These are phyloP conservation scores for Hebeloma cylindrosporum DNA, from an alignment of 768 basidiomycete species.

Conservation along the genomic window DNA sequence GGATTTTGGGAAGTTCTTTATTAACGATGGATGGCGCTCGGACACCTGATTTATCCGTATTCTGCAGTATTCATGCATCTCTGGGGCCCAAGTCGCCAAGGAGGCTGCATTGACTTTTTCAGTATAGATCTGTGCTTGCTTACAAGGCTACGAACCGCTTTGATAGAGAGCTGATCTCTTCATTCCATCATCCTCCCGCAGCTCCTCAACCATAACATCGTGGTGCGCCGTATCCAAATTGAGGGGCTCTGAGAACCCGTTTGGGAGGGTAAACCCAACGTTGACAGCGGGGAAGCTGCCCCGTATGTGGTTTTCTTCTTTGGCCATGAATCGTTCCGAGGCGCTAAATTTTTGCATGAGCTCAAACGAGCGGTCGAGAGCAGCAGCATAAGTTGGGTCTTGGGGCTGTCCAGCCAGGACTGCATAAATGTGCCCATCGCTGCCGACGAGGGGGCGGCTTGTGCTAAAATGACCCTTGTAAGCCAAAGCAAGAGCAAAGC, in stretches of 20 bases:
- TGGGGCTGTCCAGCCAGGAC: too few species aligned
- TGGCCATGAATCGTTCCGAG: background rate
- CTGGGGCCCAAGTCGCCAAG: slow-evolving; percentile 7
- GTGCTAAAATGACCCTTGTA: too few species aligned
- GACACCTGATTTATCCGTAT: background rate
- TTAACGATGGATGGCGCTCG: background rate
- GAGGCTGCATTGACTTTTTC: background rate
- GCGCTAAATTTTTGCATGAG: too few species aligned
- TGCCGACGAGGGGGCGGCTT: too few species aligned
- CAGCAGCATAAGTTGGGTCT: too few species aligned
- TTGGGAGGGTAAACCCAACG: slow-evolving; percentile 5
- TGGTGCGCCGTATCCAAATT: background rate
- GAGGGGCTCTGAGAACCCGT: slow-evolving; percentile 1
- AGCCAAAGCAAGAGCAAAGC: too few species aligned
- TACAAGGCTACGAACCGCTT: too few species aligned
- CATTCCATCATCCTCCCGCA: background rate
- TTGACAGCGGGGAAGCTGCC: slow-evolving; percentile 6
- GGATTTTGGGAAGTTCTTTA: too few species aligned
- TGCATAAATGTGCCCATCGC: too few species aligned
- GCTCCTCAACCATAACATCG: background rate
- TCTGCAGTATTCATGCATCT: slow-evolving; percentile 4
- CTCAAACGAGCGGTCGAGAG: too few species aligned
- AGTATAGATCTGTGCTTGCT: background rate
- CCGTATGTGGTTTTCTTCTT: slow-evolving; percentile 1
- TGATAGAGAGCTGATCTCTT: background rate